Percentiles rank a stretch among this genome's conserved stretches.
phyloP scores from a whole-genome alignment of 164 flowering plant genomes.

The Piper longum region DNA sequence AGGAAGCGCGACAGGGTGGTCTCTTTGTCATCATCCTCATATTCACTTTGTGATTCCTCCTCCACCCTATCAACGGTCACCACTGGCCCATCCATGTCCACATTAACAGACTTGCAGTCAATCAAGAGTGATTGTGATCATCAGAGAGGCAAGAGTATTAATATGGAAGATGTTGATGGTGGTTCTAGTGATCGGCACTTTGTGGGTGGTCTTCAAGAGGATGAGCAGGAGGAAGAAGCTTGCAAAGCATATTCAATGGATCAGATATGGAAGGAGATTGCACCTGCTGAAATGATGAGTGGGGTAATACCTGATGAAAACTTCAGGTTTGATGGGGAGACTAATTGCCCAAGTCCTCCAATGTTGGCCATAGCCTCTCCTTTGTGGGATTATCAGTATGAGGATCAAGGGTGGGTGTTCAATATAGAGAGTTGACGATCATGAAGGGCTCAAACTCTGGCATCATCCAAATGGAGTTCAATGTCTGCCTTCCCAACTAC shows the following conservation, averaged over 20 bases:
- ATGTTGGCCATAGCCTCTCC: constrained; percentile 41
- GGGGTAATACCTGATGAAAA: constrained; percentile 12
- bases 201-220: background rate
- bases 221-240: constrained; percentile 8
- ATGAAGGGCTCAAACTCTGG: constrained; percentile 35
- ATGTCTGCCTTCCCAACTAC: constrained; percentile 12
- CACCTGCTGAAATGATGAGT: constrained; percentile 18
- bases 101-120: constrained; percentile 11
- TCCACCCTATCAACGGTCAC: background rate
- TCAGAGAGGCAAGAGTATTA: background rate
- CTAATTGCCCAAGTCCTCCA: constrained; percentile 14
- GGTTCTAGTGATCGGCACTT: background rate
- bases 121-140: background rate
- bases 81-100: constrained; percentile 6
- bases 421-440: constrained; percentile 45
- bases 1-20: constrained; percentile 17
- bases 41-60: constrained; percentile 27
- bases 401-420: constrained; percentile 8
- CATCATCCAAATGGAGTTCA: constrained; percentile 16
- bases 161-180: background rate
- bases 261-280: constrained; percentile 93
- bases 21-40: constrained; percentile 26
- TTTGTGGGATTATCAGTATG: constrained; percentile 46
- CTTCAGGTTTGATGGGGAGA: constrained; percentile 17
- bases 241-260: constrained; percentile 54